A percentile compares a stretch with the other conserved stretches of the same genome.
Conservation (phyloP, 2,329 filamentous ascomycete genomes). For the Diaporthe nobilis region DNA sequence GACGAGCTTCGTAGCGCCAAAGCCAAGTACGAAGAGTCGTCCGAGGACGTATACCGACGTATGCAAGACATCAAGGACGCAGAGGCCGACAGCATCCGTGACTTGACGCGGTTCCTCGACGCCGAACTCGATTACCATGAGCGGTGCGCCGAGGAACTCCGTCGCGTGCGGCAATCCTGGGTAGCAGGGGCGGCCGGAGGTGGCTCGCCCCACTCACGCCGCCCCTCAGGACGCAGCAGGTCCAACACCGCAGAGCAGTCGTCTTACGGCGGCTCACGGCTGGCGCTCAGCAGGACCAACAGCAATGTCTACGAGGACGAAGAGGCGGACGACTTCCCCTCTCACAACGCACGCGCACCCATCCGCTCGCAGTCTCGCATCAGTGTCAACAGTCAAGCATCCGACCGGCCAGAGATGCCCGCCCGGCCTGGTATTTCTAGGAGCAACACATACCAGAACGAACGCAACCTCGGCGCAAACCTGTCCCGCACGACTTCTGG, state of each 20-base stretch:
- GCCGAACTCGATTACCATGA: constrained; percentile 94
- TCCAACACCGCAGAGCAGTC: constrained; percentile 61
- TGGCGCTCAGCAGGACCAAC: constrained; percentile 48
- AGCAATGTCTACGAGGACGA: constrained; percentile 57
- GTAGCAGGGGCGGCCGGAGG: constrained; percentile 45
- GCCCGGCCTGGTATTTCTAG: constrained; percentile 55
- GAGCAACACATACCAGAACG: constrained; percentile 57
- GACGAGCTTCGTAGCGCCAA: constrained; percentile 93
- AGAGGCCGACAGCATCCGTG: constrained; percentile 84
- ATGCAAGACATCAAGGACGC: constrained; percentile 98
- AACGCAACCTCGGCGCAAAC: constrained; percentile 33
- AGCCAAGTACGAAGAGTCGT: constrained; percentile 96
- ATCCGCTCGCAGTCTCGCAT: constrained; percentile 56
- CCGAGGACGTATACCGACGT: constrained; percentile 88
- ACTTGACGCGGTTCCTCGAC: constrained; percentile 86
- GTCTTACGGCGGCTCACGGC: constrained; percentile 55
- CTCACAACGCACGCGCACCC: constrained; percentile 58
- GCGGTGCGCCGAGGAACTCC: constrained; percentile 86
- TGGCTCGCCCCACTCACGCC: constrained; percentile 39
- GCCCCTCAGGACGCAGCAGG: constrained; percentile 55
- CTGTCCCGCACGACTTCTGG: constrained; percentile 42
- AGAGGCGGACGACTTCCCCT: constrained; percentile 51
- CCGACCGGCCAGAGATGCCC: constrained; percentile 43
- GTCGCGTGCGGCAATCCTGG: constrained; percentile 66
- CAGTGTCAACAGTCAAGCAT: constrained; percentile 45